Evolutionary conservation across 768 basidiomycete species (phyloP).

Genomic region (Suillus cothurnatus): DNA sequence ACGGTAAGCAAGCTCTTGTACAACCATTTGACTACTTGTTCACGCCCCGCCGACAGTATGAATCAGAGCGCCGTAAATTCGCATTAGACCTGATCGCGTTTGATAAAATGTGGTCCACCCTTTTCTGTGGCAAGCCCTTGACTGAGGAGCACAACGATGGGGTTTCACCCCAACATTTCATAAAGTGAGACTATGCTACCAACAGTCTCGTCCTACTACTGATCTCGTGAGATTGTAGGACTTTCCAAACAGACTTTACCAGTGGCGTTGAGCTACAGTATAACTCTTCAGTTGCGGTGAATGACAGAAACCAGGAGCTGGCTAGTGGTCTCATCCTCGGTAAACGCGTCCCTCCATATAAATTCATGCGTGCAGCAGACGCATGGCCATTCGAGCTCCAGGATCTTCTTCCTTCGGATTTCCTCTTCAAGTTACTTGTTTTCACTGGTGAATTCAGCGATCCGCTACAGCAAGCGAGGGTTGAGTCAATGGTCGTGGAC

Average conservation of each 20-base stretch:
- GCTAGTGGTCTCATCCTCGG: constrained; percentile 48
- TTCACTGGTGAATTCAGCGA: constrained; percentile 43
- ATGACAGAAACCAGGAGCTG: constrained; percentile 35
- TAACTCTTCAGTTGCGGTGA: constrained; percentile 39
- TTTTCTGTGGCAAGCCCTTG: constrained; percentile 56
- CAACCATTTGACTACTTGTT: not conserved
- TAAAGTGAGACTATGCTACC: constrained; percentile 33
- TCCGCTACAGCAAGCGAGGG: constrained; percentile 22
- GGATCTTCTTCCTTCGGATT: constrained; percentile 49
- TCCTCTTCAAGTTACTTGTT: constrained; percentile 50
- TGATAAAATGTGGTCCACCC: constrained; percentile 51
- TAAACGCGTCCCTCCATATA: constrained; percentile 50
- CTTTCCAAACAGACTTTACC: constrained; percentile 46
- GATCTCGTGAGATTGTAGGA: constrained; percentile 25
- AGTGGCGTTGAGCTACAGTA: constrained; percentile 54
- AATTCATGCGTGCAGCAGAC: constrained; percentile 49
- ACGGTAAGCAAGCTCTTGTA: constrained; percentile 41
- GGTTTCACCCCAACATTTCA: constrained; percentile 44
- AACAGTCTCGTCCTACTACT: not conserved
- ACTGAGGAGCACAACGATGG: constrained; percentile 40
- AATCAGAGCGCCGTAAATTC: constrained; percentile 53
- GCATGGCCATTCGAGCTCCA: constrained; percentile 51
- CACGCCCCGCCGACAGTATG: constrained; percentile 39
- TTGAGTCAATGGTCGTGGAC: constrained; percentile 29
- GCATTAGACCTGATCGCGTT: constrained; percentile 57